Base-by-base conservation (phyloP, 768 basidiomycete species). In the Trametes coccinea region DNA sequence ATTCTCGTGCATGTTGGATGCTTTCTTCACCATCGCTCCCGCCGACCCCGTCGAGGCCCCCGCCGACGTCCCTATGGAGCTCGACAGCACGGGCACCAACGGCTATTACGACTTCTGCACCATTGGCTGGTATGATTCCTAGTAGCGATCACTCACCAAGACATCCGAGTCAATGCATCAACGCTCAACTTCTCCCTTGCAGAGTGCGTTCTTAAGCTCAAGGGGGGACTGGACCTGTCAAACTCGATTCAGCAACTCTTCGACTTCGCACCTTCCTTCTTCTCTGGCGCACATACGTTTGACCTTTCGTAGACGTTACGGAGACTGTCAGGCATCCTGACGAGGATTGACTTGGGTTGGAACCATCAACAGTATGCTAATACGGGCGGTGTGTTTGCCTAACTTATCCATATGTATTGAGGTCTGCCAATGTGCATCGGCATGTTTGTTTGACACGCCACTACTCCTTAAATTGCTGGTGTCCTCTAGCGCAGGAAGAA, bases 21-120 rank as follows among this genome's bases (percentile, higher is more conserved):
- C 65, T 17, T 61, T 60, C 59, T 66, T 63, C 56, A 58, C 52
- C 52, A 60, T 66, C 51, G 58, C 59, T 17, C 33, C 58, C 40
- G 54, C 58, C 56, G 54, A 60, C 51, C 61, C 61, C 30, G 50
- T 37, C 43, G 53, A 56, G 41, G 16, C 41, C 39, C 53, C 58
- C 29, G 41, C 27, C 54, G 57, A 46, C 7, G 45, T 54, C 46
- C 45, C 34, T 46, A 34, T 54, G 5, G 53, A 40, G 14, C 9
- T 45, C 22, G 53, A 53, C 17, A 49, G 52, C 46, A 50, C 46
- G n/a, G 59, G 60, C 30, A 59, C 46, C 30, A 48, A 54, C 27
- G 54, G 59, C 16, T 14, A 39, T 9, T 49, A 53, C 31, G 29
- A 34, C 52, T 39, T 31, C 27, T 65, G 64, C 64, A 55, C 41